phyloP scores from a whole-genome alignment of 2,329 filamentous ascomycete genomes.

The Colletotrichum liriopes region DNA sequence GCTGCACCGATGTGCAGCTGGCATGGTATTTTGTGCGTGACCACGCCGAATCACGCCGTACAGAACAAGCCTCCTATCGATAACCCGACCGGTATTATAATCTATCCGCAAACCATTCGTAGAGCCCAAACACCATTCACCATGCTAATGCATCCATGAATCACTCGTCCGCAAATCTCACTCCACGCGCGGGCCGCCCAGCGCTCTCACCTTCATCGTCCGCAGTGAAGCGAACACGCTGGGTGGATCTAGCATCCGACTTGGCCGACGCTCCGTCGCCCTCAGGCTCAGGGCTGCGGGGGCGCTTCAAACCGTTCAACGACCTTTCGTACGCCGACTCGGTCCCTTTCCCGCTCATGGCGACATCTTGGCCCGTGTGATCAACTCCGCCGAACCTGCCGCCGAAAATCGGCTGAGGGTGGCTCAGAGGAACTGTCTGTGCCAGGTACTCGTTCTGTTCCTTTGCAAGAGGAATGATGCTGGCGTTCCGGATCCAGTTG shows the following conservation, averaged over 20 bases:
- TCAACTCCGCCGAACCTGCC: slow-evolving; percentile 61
- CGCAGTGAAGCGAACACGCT: slow-evolving; percentile 52
- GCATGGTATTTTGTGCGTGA: too few relatives aligned
- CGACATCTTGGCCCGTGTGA: slow-evolving; percentile 64
- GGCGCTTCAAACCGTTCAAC: slow-evolving; percentile 47
- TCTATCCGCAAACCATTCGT: neutral
- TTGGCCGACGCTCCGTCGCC: slow-evolving; percentile 29
- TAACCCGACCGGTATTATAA: neutral
- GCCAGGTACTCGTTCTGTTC: slow-evolving; percentile 53
- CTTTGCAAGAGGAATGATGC: slow-evolving; percentile 56
- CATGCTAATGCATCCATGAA: neutral
- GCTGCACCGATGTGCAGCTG: neutral
- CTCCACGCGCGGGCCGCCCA: neutral
- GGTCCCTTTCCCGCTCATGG: slow-evolving; percentile 48
- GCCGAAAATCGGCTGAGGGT: slow-evolving; percentile 67
- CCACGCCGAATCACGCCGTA: neutral
- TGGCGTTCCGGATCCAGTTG: slow-evolving; percentile 71
- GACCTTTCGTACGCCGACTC: neutral
- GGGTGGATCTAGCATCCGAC: slow-evolving; percentile 48
- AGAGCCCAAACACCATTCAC: neutral
- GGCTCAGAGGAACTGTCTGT: slow-evolving; percentile 65
- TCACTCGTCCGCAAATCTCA: slow-evolving; percentile 9
- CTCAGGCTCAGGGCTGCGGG: slow-evolving; percentile 32
- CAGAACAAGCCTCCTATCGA: neutral
- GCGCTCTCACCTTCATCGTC: neutral